Base-by-base conservation (phyloP, 2,329 filamentous ascomycete genomes). In the Simplicillium aogashimaense region DNA sequence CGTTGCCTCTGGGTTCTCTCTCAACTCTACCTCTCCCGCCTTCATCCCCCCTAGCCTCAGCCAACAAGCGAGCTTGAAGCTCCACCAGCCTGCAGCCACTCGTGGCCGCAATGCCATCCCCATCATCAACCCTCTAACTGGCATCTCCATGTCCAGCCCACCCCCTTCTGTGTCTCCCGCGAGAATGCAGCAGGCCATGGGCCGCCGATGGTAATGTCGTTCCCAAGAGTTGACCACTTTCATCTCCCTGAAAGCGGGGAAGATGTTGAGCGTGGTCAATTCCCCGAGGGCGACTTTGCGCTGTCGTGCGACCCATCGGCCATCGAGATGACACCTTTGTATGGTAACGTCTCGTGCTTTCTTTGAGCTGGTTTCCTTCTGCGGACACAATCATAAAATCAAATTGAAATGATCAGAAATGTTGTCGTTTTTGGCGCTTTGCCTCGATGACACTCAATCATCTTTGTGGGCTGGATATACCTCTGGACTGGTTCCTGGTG, bases 51-150 rank as follows among this genome's bases (percentile, higher is more conserved):
- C 80, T 29, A 64, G 71, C 52, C 84, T 76, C 63, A 72, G 66
- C 61, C 82, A 79, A 53, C 78, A 72, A 45, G 64, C 66, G 46
- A 78, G 64, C 71, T 53, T 90, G 53, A 95, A 94, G 69, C 72
- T 94, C 47, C 87, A 95, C 65, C 90, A 95, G 70, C 87, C 89
- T 45, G 75, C 89, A 46, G 86, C 89, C 46, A 86, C 89, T 48
- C 86, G 92, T 51, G 79, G 83, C 43, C 86, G 88, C 64, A 97
- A 95, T 63, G 87, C 92, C 56, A 97, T 97, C 51, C 90, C 90
- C 44, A 98, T 98, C 60, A 86, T 97, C 65, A 94, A 98, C 72
- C 92, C 92, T 40, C 85, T 78, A 51, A 95, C 90, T 42, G 88
- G 92, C 56, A 80, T 88, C 61, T 77, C 79, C 56, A 83, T 95